Base-by-base conservation (phyloP, 192 early-diverging fungal species). In the Neocallimastix lanati region DNA sequence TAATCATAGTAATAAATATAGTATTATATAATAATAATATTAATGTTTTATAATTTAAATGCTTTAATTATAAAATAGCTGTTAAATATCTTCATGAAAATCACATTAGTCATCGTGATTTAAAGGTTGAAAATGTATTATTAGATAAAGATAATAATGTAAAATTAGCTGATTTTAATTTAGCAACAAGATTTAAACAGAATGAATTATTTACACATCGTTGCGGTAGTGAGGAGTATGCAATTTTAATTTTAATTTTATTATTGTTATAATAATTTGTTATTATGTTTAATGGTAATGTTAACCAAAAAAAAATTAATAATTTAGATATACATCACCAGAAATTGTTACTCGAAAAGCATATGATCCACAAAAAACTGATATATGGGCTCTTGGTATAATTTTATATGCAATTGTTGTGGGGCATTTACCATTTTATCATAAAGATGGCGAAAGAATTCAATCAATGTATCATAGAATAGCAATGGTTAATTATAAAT, bases 291-390 rank as follows among this genome's bases (percentile, higher is more conserved):
- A n/a, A n/a, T n/a, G n/a, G n/a, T n/a, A n/a, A n/a, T n/a, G n/a
- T n/a, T n/a, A n/a, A n/a, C n/a, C n/a, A n/a, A n/a, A n/a, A n/a
- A n/a, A n/a, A n/a, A n/a, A n/a, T n/a, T n/a, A n/a, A n/a, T n/a
- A n/a, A n/a, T n/a, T n/a, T n/a, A 67, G 50, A 67, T 94, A 94
- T 84, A 90, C 91, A 0, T 90, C 93, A 1, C 93, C 93, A 0
- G 93, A 94, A 79, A 85, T 94, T 76, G 85, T 94, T 50, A 83
- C 86, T 16, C 86, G 85, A 27, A 83, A 86, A 29, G 85, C 85
- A 2, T 93, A 94, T 77, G 93, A 94, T 80, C 92, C 91, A 13
- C 83, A 89, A 18, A 79, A 87, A 67, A 90, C 81, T 15, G 86
- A 86, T 78, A 77, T 84, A 7, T 86, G 86, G 86, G 82, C 85